These are phyloP conservation scores for Fusarium pseudograminearum DNA, from an alignment of 2,329 filamentous ascomycete genomes.

Conservation along the genomic window DNA sequence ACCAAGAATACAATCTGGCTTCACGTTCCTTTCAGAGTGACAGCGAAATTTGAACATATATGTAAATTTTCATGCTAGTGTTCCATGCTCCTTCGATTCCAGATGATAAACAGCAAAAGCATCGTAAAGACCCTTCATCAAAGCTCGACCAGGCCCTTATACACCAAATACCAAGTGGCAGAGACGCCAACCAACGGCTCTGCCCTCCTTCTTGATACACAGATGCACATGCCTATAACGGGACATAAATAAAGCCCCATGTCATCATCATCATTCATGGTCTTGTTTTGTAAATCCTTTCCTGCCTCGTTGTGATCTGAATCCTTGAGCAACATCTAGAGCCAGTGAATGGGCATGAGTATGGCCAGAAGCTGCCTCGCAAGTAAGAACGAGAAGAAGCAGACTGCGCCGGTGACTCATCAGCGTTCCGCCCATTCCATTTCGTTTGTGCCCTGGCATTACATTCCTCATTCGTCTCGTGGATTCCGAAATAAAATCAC, in stretches of 20 bases:
- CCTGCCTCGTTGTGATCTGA: conserved; percentile 25
- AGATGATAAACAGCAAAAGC: conserved; percentile 49
- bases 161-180: conserved; percentile 30
- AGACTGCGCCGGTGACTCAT: conserved; percentile 25
- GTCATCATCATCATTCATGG: conserved; percentile 40
- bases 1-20: neutral
- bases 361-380: conserved; percentile 38
- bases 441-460: conserved; percentile 11
- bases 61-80: conserved; percentile 44
- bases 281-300: conserved; percentile 31
- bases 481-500: conserved; percentile 36
- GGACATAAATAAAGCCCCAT: conserved; percentile 15
- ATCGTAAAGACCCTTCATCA: conserved; percentile 40
- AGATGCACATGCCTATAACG: conserved; percentile 27
- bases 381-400: conserved; percentile 30
- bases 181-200: conserved; percentile 18
- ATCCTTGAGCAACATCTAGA: conserved; percentile 38
- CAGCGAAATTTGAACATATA: conserved; percentile 38
- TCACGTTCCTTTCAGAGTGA: neutral
- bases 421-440: conserved; percentile 5
- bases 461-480: conserved; percentile 34
- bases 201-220: conserved; percentile 24
- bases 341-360: conserved; percentile 36
- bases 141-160: conserved; percentile 37
- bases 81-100: conserved; percentile 44